phyloP scores from a whole-genome alignment of 805 yeast species.

The Saturnispora galanensis region DNA sequence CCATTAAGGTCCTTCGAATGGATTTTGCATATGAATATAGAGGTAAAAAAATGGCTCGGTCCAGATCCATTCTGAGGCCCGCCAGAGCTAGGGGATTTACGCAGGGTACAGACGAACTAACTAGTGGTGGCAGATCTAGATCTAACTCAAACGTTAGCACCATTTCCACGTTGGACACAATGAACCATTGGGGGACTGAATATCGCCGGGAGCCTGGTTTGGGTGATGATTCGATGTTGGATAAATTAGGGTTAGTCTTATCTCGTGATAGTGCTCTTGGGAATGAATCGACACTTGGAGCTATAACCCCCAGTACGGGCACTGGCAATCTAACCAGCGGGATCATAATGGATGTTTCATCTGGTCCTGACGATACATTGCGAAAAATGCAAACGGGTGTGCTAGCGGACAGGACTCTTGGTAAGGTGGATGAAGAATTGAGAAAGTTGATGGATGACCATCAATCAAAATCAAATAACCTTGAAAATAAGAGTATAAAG shows the following conservation, averaged over 20 bases:
- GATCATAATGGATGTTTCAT: neutral
- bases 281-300: neutral
- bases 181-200: too few species aligned
- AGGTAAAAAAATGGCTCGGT: neutral
- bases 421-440: slow-evolving; percentile 5
- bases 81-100: neutral
- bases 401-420: neutral
- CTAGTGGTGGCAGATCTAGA: slow-evolving; percentile 1
- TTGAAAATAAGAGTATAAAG: neutral
- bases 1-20: slow-evolving; percentile 68
- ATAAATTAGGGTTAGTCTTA: neutral
- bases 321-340: neutral
- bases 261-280: neutral
- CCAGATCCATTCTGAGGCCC: neutral
- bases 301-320: neutral
- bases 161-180: slow-evolving; percentile 1
- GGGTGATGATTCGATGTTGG: neutral
- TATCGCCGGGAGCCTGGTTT: too few species aligned
- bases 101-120: neutral
- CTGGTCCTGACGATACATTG: neutral
- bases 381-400: neutral
- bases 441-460: slow-evolving; percentile 1
- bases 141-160: neutral
- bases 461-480: neutral
- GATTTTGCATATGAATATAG: slow-evolving; percentile 53